Percentiles rank a stretch among this genome's conserved stretches.
phyloP scores from a whole-genome alignment of 345 rosid genomes.

The Anastatica hierochuntica region DNA sequence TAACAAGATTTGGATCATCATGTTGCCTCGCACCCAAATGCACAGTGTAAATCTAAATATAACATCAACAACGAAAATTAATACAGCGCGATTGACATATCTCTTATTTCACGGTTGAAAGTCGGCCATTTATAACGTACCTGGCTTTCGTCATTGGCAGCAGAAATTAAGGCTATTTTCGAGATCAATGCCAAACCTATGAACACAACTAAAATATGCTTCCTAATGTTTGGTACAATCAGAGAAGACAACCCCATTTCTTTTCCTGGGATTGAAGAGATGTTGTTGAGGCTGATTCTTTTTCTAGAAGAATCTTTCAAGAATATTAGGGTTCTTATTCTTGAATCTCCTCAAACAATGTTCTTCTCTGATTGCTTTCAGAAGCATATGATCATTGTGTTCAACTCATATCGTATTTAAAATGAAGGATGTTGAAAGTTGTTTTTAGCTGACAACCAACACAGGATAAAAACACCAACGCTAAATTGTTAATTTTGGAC shows the following conservation, averaged over 20 bases:
- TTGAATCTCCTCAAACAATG: conserved; percentile 17
- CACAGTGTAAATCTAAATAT: conserved; percentile 47
- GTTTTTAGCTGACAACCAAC: conserved; percentile 17
- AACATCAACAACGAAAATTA: background rate
- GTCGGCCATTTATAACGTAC: background rate
- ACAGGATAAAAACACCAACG: conserved; percentile 5
- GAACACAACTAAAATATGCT: conserved; percentile 18
- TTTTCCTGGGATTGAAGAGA: background rate
- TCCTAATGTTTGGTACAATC: conserved; percentile 10
- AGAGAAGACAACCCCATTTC: conserved; percentile 19
- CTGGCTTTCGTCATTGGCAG: conserved; percentile 4
- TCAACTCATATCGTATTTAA: conserved; percentile 18
- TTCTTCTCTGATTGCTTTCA: conserved; percentile 15
- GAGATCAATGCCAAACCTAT: conserved; percentile 12
- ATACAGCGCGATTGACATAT: too few relatives aligned
- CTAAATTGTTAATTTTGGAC: conserved; percentile 18
- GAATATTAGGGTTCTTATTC: conserved; percentile 13
- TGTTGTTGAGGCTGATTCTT: conserved; percentile 18
- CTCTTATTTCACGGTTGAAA: background rate
- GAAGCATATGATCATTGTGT: conserved; percentile 11
- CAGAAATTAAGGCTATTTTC: conserved; percentile 6
- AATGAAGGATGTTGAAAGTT: conserved; percentile 3
- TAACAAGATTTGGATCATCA: conserved; percentile 33
- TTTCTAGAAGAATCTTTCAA: conserved; percentile 13
- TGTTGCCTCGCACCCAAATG: conserved; percentile 49